These are phyloP conservation scores for Phytophthora pini DNA, from an alignment of 352 stramenopile species.

Conservation along the genomic window DNA sequence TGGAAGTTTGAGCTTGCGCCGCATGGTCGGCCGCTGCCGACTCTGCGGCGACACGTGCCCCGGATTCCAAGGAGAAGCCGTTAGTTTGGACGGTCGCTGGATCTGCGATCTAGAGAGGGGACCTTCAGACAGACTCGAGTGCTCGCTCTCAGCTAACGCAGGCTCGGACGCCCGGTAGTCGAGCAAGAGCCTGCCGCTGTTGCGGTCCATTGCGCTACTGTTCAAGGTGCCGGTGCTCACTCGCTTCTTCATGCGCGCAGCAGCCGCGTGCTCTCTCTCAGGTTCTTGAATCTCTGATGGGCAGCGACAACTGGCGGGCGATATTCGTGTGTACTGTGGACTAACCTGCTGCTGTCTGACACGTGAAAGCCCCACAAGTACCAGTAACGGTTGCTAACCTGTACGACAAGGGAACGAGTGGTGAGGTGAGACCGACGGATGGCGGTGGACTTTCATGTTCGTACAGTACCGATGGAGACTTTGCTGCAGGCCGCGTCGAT, in stretches of 20 bases:
- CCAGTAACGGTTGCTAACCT: too few species aligned
- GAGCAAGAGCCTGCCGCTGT: slow-evolving; percentile 21
- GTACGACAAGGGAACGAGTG: neutral
- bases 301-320: neutral
- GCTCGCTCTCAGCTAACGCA: slow-evolving; percentile 35
- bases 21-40: slow-evolving; percentile 17
- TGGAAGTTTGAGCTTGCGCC: slow-evolving; percentile 38
- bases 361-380: too few species aligned
- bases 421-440: slow-evolving; percentile 7
- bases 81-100: slow-evolving; percentile 27
- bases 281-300: slow-evolving; percentile 4
- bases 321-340: neutral
- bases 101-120: slow-evolving; percentile 39
- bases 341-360: too few species aligned
- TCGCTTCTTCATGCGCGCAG: slow-evolving; percentile 19
- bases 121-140: slow-evolving; percentile 33
- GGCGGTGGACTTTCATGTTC: neutral
- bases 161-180: slow-evolving; percentile 44
- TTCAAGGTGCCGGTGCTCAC: slow-evolving; percentile 25
- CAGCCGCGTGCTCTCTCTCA: slow-evolving; percentile 1
- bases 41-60: slow-evolving; percentile 12
- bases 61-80: slow-evolving; percentile 21
- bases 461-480: slow-evolving; percentile 22
- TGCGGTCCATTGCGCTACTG: slow-evolving; percentile 31
- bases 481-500: slow-evolving; percentile 23